These are phyloP conservation scores for Trichoderma breve DNA, from an alignment of 2,329 filamentous ascomycete species.

Conservation along the genomic window DNA sequence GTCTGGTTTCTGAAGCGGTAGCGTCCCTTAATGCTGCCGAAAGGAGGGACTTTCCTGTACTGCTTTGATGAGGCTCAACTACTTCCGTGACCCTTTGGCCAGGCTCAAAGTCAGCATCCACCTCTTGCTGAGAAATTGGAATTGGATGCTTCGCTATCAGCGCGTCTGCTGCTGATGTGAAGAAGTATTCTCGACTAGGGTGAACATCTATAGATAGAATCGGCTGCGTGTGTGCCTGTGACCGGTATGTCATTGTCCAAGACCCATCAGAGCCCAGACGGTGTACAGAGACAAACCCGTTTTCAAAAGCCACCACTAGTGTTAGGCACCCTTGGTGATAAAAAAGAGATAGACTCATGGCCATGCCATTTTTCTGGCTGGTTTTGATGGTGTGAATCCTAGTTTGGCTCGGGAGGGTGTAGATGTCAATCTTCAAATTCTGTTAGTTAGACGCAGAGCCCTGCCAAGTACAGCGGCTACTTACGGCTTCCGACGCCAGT, in stretches of 20 bases:
- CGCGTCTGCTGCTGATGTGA: constrained; percentile 82
- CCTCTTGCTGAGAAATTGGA: constrained; percentile 35
- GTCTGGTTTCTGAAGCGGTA: background rate
- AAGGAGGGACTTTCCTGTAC: constrained; percentile 25
- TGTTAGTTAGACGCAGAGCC: background rate
- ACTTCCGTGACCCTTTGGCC: constrained; percentile 30
- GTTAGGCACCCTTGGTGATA: constrained; percentile 51
- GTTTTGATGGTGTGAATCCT: constrained; percentile 60
- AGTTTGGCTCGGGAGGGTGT: constrained; percentile 71
- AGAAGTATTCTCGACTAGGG: constrained; percentile 55
- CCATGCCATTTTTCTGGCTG: constrained; percentile 67
- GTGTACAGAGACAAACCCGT: constrained; percentile 70
- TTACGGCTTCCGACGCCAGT: constrained; percentile 66
- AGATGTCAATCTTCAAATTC: constrained; percentile 69
- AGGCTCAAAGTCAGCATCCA: constrained; percentile 24
- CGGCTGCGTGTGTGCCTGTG: constrained; percentile 73
- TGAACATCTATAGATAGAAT: constrained; percentile 69
- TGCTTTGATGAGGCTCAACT: constrained; percentile 20
- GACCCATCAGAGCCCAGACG: constrained; percentile 43
- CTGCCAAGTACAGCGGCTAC: constrained; percentile 26
- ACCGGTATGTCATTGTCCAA: constrained; percentile 59
- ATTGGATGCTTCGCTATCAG: constrained; percentile 74
- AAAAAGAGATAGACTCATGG: constrained; percentile 75
- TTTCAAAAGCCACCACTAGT: constrained; percentile 79
- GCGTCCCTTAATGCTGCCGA: constrained; percentile 26